Base-by-base conservation (phyloP, 192 early-diverging fungal genomes). In the Coemansia sp. region DNA sequence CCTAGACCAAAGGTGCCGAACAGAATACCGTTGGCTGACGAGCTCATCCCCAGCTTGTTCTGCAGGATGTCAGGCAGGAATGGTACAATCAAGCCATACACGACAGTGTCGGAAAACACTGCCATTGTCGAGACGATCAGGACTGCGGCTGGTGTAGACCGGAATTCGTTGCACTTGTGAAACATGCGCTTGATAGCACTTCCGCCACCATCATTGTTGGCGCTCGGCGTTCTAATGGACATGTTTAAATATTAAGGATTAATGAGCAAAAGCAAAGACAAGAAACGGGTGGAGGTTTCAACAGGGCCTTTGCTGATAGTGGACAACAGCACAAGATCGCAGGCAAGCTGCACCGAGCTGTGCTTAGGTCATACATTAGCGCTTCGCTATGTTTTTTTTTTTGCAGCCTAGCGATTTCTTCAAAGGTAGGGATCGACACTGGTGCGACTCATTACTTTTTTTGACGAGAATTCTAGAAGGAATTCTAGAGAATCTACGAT, bases 51-150 rank as follows among this genome's bases (percentile, higher is more conserved):
- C 41, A 90, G 83, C 58, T 86, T 73, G 10, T 90, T 87, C 60
- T 84, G 77, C 3, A 93, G 84, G 6, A 93, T 86, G 27, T 87
- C 79, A 18, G 92, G 92, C 50, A 92, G 76, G 63, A 89, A 85
- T 16, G 92, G 92, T 6, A 93, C 87, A 4, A 90, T 87, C 9
- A 92, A 81, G 24, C 92, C 92, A 64, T 93, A 93, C 16, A 93
- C 89, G 9, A 91, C 76, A 69, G 87, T 87, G 62, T 87, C 86
- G 40, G 86, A 87, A 70, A 92, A 92, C 31, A 92, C 81, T 36
- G 90, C 88, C 83, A 90, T 72, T 1, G 80, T 82, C 22, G 80
- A 76, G 1, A 82, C 80, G 1, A 53, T 60, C 33, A 82, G 64
- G 38, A 82, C 80, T 11, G 80, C 80, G 5, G 80, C 80, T 38